Evolutionary conservation across 2,329 filamentous ascomycete species (phyloP).

Genomic region (Botrytis paeoniae): DNA sequence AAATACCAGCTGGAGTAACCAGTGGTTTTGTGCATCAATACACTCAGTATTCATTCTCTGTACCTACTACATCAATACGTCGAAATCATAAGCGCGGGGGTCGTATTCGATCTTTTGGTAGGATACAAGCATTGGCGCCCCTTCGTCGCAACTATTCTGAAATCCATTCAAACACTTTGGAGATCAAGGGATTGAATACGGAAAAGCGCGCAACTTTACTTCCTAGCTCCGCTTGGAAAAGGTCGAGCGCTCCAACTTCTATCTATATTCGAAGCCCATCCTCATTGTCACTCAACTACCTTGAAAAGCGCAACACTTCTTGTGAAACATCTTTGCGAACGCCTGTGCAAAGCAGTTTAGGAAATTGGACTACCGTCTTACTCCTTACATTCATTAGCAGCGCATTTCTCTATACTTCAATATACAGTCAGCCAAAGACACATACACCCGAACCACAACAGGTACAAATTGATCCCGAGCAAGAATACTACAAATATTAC

Average conservation of each 20-base stretch:
- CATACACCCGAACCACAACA: not conserved
- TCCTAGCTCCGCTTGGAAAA: constrained; percentile 4
- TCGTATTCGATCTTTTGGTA: not conserved
- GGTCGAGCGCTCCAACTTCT: constrained; percentile 1
- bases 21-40: not conserved
- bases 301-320: constrained; percentile 11
- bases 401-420: constrained; percentile 21
- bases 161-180: not conserved
- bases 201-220: constrained; percentile 5
- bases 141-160: constrained; percentile 11
- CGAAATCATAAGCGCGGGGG: not conserved
- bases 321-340: constrained; percentile 6
- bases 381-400: constrained; percentile 20
- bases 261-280: not conserved
- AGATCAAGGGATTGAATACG: not conserved
- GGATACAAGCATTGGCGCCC: constrained; percentile 8
- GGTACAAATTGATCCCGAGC: constrained; percentile 14
- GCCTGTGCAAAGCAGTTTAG: constrained; percentile 14
- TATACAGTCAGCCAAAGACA: constrained; percentile 9
- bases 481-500: constrained; percentile 22
- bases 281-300: not conserved
- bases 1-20: not conserved
- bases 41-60: not conserved
- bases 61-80: not conserved
- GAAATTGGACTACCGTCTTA: constrained; percentile 11